Evolutionary conservation across 1,139 yeast species (phyloP), one percentile per base, ranked within the genome.

Genomic region (Debaryomyces fabryi): DNA sequence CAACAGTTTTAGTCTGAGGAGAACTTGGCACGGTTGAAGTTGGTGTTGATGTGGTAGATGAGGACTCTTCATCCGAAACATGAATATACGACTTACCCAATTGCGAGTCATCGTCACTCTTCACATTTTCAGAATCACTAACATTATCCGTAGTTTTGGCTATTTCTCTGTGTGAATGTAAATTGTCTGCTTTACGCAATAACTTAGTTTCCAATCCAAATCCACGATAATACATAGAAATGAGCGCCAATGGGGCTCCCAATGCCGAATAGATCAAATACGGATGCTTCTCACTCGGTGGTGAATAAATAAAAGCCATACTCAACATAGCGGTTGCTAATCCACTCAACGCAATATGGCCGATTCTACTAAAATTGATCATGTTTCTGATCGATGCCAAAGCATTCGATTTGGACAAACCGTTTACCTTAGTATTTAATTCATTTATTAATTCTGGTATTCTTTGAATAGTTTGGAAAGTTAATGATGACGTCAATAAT

Each of bases 221-320:
- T 10, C 58, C 49, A 13, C 56, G 54, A 45, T 57, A 67, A 42
- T 61, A 60, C 49, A 70, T 62, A 46, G 63, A 62, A 2, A 60
- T 56, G 33, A 69, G 53, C 7, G 74, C 65, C 29, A 67, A 44
- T 5, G 82, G 80, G 32, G 76, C 75, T 15, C 81, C 79, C 20
- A 79, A 46, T n/a, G 82, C 78, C n/a, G 83, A 70, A 57, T 81
- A 81, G 33, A 81, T 58, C 58, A 81, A 73, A 58, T 81, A 81
- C 6, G 85, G 85, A 62, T 81, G 86, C 57, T 75, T 75, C 39
- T 74, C 83, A 45, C 68, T 60, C 6, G 63, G 53, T 9, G 79
- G 70, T 9, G 84, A 71, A 50, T 65, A 63, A 25, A 58, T 60
- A 56, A 67, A 81, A 12, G 81, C 82, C 54, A 72, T 55, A 33